Evolutionary conservation across 1,284 basidiomycete genomes (phyloP), one percentile per base, ranked within the genome.

Genomic region (Amylostereum chailletii): DNA sequence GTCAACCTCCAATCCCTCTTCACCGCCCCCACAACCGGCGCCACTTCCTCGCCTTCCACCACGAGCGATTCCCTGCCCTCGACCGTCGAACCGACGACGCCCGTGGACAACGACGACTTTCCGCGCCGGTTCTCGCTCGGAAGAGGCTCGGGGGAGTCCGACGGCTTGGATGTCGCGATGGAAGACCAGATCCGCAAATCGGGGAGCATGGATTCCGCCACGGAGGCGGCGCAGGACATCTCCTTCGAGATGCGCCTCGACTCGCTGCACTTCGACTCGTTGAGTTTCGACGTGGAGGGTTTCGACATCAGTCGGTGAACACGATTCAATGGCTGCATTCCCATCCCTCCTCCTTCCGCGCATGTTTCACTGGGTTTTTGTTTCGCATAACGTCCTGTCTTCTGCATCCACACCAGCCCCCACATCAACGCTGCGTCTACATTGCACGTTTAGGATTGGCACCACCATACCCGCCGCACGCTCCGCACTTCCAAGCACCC

Each of bases 221-320:
- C 27, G 19, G 34, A 19, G 30, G 45, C 41, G 26, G 45, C 43
- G 52, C 40, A 34, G 32, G 71, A 78, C 46, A 53, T 65, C 53
- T 73, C 71, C 52, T 64, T 79, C 47, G 81, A 86, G 65, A 77
- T 83, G 78, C 68, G 65, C 42, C 74, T 86, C 11, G 79, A 83
- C 58, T 83, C 83, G 29, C 65, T 86, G 48, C 81, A 83, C 58
- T 86, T 85, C 57, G 83, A 85, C 53, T 69, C 73, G 0, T 55
- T 86, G 41, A 81, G 79, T 48, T 82, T 86, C 51, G 79, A 86
- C 59, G 71, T 72, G 26, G 74, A 80, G 51, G 71, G 69, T 42
- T 82, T 79, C 52, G 57, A 64, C 55, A 44, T 66, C n/a, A 44
- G 39, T 36, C 29, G 36, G 36, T 37, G 36, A 37, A 19, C 19